phyloP scores from a whole-genome alignment of 495 filamentous ascomycete genomes.

The Baudoinia panamericana region DNA sequence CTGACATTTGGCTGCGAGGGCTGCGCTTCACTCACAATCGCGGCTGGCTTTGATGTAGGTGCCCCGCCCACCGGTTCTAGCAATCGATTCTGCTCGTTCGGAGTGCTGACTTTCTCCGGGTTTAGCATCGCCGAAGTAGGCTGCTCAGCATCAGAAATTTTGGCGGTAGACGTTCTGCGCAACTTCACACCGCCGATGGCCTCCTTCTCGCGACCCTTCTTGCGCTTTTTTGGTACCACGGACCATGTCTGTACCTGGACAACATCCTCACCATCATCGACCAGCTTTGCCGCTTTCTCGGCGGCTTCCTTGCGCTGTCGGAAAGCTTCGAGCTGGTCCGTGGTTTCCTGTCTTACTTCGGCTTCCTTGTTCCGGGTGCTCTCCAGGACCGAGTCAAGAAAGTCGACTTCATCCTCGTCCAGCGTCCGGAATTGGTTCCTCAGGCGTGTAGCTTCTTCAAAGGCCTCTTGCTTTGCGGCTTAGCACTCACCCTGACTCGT shows the following conservation, averaged over 20 bases:
- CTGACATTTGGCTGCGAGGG: no score
- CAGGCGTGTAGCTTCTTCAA: constrained; percentile 64
- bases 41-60: no score
- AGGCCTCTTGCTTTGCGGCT: constrained; percentile 93
- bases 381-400: constrained; percentile 65
- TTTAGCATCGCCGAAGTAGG: no score
- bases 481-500: constrained; percentile 37
- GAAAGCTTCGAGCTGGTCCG: constrained; percentile 58
- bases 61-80: no score
- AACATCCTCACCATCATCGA: constrained; percentile 19
- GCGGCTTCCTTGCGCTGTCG: constrained; percentile 55
- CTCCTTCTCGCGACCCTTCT: constrained; percentile 44
- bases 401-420: constrained; percentile 89
- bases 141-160: constrained; percentile 3
- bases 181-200: constrained; percentile 43
- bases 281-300: constrained; percentile 39
- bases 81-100: no score
- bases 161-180: constrained; percentile 34
- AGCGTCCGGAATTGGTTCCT: constrained; percentile 91
- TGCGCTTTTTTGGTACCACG: constrained; percentile 44
- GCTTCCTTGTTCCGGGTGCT: constrained; percentile 58
- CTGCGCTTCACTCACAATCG: no score
- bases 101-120: no score
- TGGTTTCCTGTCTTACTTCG: constrained; percentile 57
- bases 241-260: constrained; percentile 40